These are phyloP conservation scores for Apophysomyces variabilis DNA, from an alignment of 371 early-diverging fungal genomes.

Conservation along the genomic window DNA sequence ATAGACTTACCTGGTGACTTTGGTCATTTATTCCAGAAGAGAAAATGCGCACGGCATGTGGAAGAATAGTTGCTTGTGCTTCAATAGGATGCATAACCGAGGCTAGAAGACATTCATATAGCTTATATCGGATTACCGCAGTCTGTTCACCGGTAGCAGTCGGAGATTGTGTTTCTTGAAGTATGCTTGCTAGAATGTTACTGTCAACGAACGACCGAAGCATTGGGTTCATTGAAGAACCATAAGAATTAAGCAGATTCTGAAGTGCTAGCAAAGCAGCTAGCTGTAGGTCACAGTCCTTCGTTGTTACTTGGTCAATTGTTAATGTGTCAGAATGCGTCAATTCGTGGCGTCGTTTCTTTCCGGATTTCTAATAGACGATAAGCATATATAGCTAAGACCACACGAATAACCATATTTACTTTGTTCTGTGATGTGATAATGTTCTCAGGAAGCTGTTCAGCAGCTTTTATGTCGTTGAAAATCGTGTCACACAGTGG, in stretches of 20 bases:
- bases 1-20: slow-evolving; percentile 31
- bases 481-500: slow-evolving; percentile 32
- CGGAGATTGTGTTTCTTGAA: slow-evolving; percentile 27
- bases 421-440: neutral
- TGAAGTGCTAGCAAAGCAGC: slow-evolving; percentile 31
- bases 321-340: slow-evolving; percentile 43
- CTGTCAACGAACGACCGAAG: slow-evolving; percentile 36
- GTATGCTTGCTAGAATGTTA: slow-evolving; percentile 31
- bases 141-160: slow-evolving; percentile 24
- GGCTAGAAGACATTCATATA: slow-evolving; percentile 44
- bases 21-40: slow-evolving; percentile 46
- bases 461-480: slow-evolving; percentile 33
- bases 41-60: slow-evolving; percentile 46
- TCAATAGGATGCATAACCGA: slow-evolving; percentile 46
- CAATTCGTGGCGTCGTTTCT: slow-evolving; percentile 43
- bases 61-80: slow-evolving; percentile 46
- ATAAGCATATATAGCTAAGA: neutral
- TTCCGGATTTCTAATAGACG: slow-evolving; percentile 29
- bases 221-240: slow-evolving; percentile 36
- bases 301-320: slow-evolving; percentile 6
- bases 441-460: slow-evolving; percentile 6
- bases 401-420: neutral
- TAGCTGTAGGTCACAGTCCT: slow-evolving; percentile 33
- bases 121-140: slow-evolving; percentile 30
- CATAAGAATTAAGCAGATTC: slow-evolving; percentile 28